phyloP scores from a whole-genome alignment of 1,139 yeast genomes.

The Sugiyamaella paludigena region DNA sequence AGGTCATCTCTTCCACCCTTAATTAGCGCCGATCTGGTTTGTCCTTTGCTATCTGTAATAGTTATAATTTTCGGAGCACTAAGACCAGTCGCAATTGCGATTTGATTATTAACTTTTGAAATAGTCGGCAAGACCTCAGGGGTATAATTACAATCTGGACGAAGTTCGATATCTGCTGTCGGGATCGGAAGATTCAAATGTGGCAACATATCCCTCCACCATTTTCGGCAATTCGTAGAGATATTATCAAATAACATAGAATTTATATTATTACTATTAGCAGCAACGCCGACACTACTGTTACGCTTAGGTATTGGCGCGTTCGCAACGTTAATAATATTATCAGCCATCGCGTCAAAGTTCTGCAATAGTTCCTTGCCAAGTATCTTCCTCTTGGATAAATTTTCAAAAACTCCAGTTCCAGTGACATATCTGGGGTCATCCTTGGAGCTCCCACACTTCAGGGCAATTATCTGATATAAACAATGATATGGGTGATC shows the following conservation, averaged over 20 bases:
- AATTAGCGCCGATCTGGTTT: constrained; percentile 54
- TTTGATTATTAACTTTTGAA: constrained; percentile 42
- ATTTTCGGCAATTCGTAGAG: constrained; percentile 9
- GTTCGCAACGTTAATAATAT: constrained; percentile 50
- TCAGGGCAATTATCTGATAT: constrained; percentile 54
- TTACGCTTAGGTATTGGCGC: no score
- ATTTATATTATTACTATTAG: no score
- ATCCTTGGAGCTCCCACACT: constrained; percentile 1
- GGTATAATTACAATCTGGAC: constrained; percentile 46
- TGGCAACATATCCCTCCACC: constrained; percentile 60
- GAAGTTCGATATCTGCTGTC: constrained; percentile 49
- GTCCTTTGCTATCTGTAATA: constrained; percentile 57
- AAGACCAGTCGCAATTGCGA: constrained; percentile 72
- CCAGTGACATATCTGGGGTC: constrained; percentile 4
- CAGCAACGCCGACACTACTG: no score
- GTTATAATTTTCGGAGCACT: constrained; percentile 80
- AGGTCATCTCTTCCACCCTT: constrained; percentile 85
- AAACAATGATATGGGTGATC: constrained; percentile 78
- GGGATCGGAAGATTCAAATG: constrained; percentile 61
- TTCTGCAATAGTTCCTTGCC: constrained; percentile 38
- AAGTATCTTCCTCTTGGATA: constrained; percentile 5
- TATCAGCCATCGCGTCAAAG: constrained; percentile 50
- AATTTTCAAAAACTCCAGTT: constrained; percentile 14
- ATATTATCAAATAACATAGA: not conserved
- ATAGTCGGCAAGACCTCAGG: constrained; percentile 48